phyloP scores from a whole-genome alignment of 208 protist species.

The Leishmania arabica region DNA sequence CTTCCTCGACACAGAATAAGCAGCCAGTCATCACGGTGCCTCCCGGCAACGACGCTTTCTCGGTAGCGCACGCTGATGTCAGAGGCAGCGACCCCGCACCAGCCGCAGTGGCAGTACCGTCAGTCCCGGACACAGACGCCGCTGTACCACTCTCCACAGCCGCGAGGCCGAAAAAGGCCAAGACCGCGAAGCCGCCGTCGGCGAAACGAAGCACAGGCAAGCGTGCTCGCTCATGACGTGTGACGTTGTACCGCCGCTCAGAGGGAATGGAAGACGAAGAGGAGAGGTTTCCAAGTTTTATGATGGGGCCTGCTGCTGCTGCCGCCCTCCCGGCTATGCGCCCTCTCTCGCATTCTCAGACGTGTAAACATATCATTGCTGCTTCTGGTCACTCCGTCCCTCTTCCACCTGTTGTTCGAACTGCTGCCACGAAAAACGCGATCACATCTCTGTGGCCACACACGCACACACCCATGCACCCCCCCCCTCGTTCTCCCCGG shows the following conservation, averaged over 20 bases:
- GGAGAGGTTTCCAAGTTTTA: not conserved
- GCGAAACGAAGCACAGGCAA: constrained; percentile 5
- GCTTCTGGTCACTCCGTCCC: not conserved
- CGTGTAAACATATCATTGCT: not conserved
- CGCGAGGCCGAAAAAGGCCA: not conserved
- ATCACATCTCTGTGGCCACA: not conserved
- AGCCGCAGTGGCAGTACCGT: not conserved
- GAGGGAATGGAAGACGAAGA: no score
- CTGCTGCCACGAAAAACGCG: not conserved
- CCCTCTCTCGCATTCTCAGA: not conserved
- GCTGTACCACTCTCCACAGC: not conserved
- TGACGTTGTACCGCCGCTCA: not conserved
- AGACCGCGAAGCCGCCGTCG: not conserved
- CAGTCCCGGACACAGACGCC: not conserved
- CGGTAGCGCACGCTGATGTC: not conserved
- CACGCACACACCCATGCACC: no score
- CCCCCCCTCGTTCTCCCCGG: not conserved
- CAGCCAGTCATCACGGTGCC: not conserved
- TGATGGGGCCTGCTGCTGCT: not conserved
- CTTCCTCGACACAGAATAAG: not conserved
- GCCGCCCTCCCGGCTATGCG: not conserved
- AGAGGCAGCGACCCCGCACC: not conserved
- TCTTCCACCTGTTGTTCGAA: not conserved
- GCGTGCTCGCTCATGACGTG: constrained; percentile 13
- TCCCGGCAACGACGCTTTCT: not conserved